Conservation (phyloP, 164 flowering plant genomes). For the Vitis amurensis region DNA sequence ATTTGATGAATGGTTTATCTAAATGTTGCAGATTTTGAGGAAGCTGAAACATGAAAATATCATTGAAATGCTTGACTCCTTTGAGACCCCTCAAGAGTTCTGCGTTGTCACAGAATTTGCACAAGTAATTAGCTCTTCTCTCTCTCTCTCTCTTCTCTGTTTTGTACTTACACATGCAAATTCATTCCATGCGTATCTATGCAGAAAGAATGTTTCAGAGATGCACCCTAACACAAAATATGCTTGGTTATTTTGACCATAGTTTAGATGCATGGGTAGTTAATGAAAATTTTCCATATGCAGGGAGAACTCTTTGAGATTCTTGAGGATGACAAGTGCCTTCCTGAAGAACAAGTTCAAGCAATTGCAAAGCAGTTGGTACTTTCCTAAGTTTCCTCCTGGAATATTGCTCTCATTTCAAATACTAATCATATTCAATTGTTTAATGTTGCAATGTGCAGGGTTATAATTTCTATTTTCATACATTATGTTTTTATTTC, state of each 20-base stretch:
- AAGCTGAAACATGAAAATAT: slow-evolving; percentile 95
- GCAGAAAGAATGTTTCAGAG: background rate
- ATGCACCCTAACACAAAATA: background rate
- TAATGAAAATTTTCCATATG: slow-evolving; percentile 11
- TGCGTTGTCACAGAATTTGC: slow-evolving; percentile 99
- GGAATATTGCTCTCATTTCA: background rate
- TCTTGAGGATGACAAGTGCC: slow-evolving; percentile 92
- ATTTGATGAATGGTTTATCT: slow-evolving; percentile 5
- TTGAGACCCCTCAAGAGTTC: slow-evolving; percentile 90
- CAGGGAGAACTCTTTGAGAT: slow-evolving; percentile 98
- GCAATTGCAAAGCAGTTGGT: slow-evolving; percentile 98
- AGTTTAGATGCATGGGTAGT: background rate
- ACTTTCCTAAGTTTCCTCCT: slow-evolving; percentile 11
- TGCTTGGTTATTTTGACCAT: background rate
- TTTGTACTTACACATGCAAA: background rate
- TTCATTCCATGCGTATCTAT: background rate
- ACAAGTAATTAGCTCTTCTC: slow-evolving; percentile 45
- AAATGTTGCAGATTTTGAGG: slow-evolving; percentile 67
- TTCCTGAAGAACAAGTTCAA: slow-evolving; percentile 98
- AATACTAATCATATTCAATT: background rate
- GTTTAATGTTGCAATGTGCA: background rate
- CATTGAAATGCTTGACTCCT: slow-evolving; percentile 97
- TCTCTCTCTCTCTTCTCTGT: background rate
- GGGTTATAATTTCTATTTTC: background rate
- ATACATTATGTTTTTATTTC: background rate